A percentile compares a stretch with the other conserved stretches of the same genome.
These are phyloP conservation scores for Asterionellopsis glacialis DNA, from an alignment of 108 stramenopile genomes.

Conservation along the genomic window DNA sequence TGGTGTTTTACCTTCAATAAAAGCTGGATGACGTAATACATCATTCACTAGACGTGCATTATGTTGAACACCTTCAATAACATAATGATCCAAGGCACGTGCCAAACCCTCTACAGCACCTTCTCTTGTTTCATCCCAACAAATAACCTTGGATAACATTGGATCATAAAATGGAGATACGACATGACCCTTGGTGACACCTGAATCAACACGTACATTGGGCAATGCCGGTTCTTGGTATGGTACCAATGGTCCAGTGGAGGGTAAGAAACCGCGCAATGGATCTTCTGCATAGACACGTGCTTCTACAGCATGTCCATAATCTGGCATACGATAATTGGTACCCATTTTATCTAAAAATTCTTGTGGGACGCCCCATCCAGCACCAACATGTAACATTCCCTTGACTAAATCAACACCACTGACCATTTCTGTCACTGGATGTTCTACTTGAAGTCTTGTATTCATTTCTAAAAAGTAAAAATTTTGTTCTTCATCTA, in stretches of 20 bases:
- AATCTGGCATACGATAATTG: constrained; percentile 37
- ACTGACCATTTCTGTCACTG: constrained; percentile 89
- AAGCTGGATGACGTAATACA: constrained; percentile 70
- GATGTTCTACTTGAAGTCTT: constrained; percentile 95
- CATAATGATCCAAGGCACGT: constrained; percentile 84
- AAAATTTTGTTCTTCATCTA: constrained; percentile 86
- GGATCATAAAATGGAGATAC: constrained; percentile 84
- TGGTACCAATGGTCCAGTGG: constrained; percentile 69
- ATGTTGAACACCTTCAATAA: constrained; percentile 89
- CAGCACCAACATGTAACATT: constrained; percentile 87
- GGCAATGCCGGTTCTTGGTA: constrained; percentile 54
- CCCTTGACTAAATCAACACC: constrained; percentile 87
- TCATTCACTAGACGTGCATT: constrained; percentile 83
- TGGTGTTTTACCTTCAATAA: constrained; percentile 79
- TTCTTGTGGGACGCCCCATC: constrained; percentile 45
- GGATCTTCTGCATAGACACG: constrained; percentile 99
- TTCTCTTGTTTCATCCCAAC: constrained; percentile 42
- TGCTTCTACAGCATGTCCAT: constrained; percentile 80
- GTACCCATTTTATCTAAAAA: constrained; percentile 47
- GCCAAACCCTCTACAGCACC: constrained; percentile 71
- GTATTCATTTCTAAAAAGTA: constrained; percentile 99
- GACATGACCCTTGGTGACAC: constrained; percentile 81
- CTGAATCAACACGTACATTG: constrained; percentile 81
- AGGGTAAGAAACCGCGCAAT: constrained; percentile 88
- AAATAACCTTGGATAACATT: constrained; percentile 93